Evolutionary conservation across 306 rosid genomes (phyloP).

Genomic region (Begonia peltatifolia): DNA sequence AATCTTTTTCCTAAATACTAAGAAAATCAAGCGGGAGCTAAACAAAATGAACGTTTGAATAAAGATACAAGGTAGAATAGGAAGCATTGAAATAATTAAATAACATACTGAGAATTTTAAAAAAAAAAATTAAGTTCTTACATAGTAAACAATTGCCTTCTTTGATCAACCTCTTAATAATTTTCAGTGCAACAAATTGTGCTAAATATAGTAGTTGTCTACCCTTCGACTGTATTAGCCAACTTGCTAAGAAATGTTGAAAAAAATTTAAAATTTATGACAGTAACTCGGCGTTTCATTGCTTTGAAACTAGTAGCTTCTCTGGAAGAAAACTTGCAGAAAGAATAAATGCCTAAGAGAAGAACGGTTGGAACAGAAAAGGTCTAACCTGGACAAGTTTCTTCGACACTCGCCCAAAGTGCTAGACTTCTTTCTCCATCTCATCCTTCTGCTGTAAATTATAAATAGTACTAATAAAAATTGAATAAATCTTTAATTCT

Average conservation of each 20-base stretch:
- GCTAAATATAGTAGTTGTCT: background rate
- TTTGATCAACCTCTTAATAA: background rate
- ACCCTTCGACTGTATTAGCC: background rate
- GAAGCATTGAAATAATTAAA: background rate
- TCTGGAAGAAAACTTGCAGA: background rate
- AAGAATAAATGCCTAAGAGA: background rate
- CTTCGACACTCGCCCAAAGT: background rate
- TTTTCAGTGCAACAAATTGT: background rate
- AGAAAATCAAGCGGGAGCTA: background rate
- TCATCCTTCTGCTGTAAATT: background rate
- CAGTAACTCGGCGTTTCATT: background rate
- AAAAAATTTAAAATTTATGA: background rate
- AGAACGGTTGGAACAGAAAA: background rate
- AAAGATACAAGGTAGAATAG: background rate
- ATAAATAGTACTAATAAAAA: background rate
- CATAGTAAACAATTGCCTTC: background rate
- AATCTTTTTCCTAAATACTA: background rate
- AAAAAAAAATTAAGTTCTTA: background rate
- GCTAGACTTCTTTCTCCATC: background rate
- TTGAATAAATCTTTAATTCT: background rate
- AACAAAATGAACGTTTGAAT: too few relatives aligned
- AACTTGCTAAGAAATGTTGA: background rate
- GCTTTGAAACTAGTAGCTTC: background rate
- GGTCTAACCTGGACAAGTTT: background rate
- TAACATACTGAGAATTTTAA: background rate